Base-by-base conservation (phyloP, 177 flowering plant species). In the Tripterygium wilfordii region DNA sequence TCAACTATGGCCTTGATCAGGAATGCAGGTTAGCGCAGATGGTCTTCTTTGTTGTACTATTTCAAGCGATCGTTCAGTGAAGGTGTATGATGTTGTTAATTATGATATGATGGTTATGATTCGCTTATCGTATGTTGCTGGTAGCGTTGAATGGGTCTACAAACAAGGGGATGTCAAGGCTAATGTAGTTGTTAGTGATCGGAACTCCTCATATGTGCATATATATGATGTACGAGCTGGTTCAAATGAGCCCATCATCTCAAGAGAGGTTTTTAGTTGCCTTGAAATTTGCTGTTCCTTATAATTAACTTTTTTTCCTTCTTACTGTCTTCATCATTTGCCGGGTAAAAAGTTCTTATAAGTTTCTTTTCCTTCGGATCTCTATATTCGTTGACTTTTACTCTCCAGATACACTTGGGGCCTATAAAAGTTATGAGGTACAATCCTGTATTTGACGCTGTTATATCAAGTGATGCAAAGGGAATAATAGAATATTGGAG, bases 41-140 rank as follows among this genome's bases (percentile, higher is more conserved):
- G 99, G 99, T 21, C 53, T 87, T 45, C 92, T 89, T 55, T 87
- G 99, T 60, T 85, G 92, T 65, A 89, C 97, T 51, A 92, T 92
- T 52, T 92, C 96, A 36, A 79, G 42, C 64, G 99, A 92, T 32
- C 71, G 30, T 26, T 80, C 99, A 31, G 96, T 86, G 58, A 92
- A 92, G 76, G 70, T 92, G 60, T 92, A 86, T 57, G 99, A 92
- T 67, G 99, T 92, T 37, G 91, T 89, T 58, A 92, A 92, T 72
- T 92, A 82, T 68, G 99, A 92, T 68, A 92, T 92, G 99, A 92
- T 92, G 92, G 89, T 84, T 65, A 92, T 92, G 99, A 67, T 92
- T 65, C 89, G 92, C 23, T 66, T 89, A 14, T 83, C 88, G 8
- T 92, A 52, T 67, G 39, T 81, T 53, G 84, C 99, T 64, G 95